These are phyloP conservation scores for Daedalea quercina DNA, from an alignment of 768 basidiomycete genomes.

Conservation along the genomic window DNA sequence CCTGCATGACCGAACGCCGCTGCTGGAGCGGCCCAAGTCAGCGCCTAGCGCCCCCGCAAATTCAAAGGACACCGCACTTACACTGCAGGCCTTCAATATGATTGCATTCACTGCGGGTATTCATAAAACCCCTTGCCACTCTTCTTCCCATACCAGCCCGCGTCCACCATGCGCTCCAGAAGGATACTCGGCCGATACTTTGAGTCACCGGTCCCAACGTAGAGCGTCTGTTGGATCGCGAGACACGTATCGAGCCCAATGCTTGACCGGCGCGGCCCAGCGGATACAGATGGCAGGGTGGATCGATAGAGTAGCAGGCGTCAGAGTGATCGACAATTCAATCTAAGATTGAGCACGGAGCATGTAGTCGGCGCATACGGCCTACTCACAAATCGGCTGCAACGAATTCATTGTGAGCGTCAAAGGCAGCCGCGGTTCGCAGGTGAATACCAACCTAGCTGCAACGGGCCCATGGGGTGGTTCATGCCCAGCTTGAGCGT, in stretches of 20 bases:
- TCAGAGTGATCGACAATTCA: background rate
- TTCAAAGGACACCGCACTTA: background rate
- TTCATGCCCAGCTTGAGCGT: slow-evolving; percentile 92
- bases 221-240: slow-evolving; percentile 85
- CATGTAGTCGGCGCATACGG: background rate
- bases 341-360: slow-evolving; percentile 5
- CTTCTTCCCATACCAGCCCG: slow-evolving; percentile 90
- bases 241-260: slow-evolving; percentile 98
- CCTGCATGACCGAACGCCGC: background rate
- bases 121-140: slow-evolving; percentile 95
- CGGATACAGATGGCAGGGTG: background rate
- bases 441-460: slow-evolving; percentile 48
- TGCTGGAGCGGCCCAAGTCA: background rate
- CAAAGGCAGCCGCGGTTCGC: background rate
- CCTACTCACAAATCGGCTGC: slow-evolving; percentile 30
- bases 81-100: background rate
- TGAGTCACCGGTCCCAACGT: slow-evolving; percentile 84
- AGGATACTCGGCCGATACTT: slow-evolving; percentile 92
- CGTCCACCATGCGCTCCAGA: slow-evolving; percentile 94
- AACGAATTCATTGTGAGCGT: background rate
- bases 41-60: background rate
- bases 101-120: slow-evolving; percentile 43
- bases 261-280: slow-evolving; percentile 26
- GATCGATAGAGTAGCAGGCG: background rate
- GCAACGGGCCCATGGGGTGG: slow-evolving; percentile 91